Base-by-base conservation (phyloP, 305 asterid genomes). In the Solanum hybrid region DNA sequence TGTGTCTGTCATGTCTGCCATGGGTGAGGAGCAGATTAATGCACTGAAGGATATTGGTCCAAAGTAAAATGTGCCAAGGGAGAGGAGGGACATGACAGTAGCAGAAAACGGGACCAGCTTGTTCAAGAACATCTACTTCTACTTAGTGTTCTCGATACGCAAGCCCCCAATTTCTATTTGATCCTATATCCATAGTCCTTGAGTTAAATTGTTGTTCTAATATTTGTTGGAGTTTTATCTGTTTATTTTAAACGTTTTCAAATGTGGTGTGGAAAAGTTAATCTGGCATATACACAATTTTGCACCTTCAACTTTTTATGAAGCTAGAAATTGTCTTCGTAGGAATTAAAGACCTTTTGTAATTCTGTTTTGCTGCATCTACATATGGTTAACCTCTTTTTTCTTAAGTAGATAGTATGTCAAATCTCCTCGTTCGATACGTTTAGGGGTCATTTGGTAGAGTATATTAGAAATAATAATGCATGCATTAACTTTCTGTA, bases 11-110 rank as follows among this genome's bases (percentile, higher is more conserved):
- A 67, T 67, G 75, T n/a, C 75, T 67, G 93, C 98, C 6, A 96
- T 95, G 98, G 97, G 98, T 3, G 98, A 96, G 96, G 98, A 95
- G 95, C 98, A 96, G 93, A 96, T 96, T 88, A 85, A 91, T 84
- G 96, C 95, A 39, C 94, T 96, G 89, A 96, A 95, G 95, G 97
- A 95, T 90, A 91, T 96, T 67, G 98, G 98, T 88, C 97, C 96
- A 88, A 95, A 95, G 96, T 95, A 95, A 61, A 88, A 88, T 36
- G 33, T 74, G 24, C 35, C 88, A 36, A 11, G 22, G 69, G 80
- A 36, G 73, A 64, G 28, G 31, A 24, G 18, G 89, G 64, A 69
- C 34, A 87, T 39, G 7, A 37, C 71, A 18, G 69, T 73, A 12
- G 78, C 69, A 2, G 34, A 10, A 24, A 67, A 26, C 28, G 40